Evolutionary conservation across 208 protist genomes (phyloP).

Genomic region (Leishmania amazonensis): DNA sequence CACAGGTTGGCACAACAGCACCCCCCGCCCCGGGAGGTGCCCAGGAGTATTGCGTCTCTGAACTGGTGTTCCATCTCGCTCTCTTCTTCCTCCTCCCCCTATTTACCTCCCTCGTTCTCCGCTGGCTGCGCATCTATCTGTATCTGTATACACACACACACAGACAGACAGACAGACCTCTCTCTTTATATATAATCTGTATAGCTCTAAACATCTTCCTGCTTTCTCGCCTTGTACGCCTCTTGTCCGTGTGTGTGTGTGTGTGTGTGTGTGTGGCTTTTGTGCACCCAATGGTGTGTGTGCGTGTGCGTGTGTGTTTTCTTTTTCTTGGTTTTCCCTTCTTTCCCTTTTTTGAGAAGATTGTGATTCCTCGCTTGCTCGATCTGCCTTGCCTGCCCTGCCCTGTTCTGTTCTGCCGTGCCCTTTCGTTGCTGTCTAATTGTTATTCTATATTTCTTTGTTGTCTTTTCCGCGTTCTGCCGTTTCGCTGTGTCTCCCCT

Average conservation of each 20-base stretch:
- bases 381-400: too few species aligned
- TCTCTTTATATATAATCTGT: too few species aligned
- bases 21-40: neutral
- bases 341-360: too few species aligned
- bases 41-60: neutral
- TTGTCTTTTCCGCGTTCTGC: neutral
- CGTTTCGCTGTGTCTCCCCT: neutral
- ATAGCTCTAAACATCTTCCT: constrained; percentile 5
- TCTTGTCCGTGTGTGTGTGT: neutral
- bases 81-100: neutral
- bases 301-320: neutral
- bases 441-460: neutral
- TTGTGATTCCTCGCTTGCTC: too few species aligned
- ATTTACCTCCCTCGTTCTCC: neutral
- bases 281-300: neutral
- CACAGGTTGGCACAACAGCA: neutral
- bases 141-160: constrained; percentile 1
- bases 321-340: neutral
- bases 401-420: too few species aligned
- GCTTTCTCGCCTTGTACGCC: neutral
- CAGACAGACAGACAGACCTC: too few species aligned
- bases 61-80: too few species aligned
- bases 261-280: neutral
- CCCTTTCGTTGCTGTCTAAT: too few species aligned
- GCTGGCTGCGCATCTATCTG: neutral